These are phyloP conservation scores for Citrus reticulata DNA, from an alignment of 345 rosid species.

Conservation along the genomic window DNA sequence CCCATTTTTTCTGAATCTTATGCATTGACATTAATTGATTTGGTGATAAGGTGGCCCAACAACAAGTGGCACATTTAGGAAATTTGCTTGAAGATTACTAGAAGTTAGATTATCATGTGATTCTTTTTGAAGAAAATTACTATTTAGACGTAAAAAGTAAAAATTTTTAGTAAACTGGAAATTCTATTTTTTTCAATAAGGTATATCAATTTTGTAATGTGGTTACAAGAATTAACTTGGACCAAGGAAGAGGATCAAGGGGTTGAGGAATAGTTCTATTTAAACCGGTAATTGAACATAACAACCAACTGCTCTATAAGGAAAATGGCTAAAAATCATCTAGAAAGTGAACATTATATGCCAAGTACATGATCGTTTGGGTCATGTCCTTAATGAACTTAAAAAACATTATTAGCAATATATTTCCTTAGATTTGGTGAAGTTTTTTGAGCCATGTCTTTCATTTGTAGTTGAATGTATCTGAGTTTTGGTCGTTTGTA, in stretches of 20 bases:
- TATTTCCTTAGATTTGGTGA: not conserved
- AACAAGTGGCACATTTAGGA: not conserved
- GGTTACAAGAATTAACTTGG: not conserved
- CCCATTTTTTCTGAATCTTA: not conserved
- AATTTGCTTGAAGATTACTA: not conserved
- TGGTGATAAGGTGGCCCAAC: not conserved
- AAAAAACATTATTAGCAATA: not conserved
- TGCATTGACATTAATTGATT: not conserved
- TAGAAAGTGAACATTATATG: not conserved
- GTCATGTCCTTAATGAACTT: not conserved
- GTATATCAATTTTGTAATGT: not conserved
- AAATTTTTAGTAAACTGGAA: not conserved
- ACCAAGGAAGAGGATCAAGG: not conserved
- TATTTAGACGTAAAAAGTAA: not conserved
- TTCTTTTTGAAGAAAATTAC: not conserved
- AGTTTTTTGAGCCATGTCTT: not conserved
- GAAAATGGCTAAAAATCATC: not conserved
- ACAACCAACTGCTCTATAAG: not conserved
- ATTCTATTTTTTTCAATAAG: not conserved
- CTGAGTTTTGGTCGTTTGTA: not conserved
- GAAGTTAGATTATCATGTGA: not conserved
- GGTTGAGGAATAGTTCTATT: not conserved
- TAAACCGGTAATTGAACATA: not conserved
- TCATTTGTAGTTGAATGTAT: not conserved
- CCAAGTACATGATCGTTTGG: not conserved